These are phyloP conservation scores for Wolfiporia cocos DNA, from an alignment of 1,284 basidiomycete genomes.

Conservation along the genomic window DNA sequence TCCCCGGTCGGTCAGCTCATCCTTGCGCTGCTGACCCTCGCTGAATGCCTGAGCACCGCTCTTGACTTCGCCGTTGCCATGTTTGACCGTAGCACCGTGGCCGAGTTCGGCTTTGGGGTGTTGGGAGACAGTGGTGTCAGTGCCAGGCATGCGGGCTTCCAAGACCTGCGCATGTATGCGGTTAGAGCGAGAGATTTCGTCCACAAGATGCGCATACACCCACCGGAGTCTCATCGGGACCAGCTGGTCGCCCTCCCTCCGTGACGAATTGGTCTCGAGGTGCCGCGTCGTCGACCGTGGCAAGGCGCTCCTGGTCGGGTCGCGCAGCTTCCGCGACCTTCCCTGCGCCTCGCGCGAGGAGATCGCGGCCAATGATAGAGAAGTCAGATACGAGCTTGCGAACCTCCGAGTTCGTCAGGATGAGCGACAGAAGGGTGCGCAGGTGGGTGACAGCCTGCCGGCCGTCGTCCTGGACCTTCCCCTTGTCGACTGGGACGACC, in stretches of 20 bases:
- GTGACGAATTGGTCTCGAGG: slow-evolving; percentile 56
- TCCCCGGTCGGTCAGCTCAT: slow-evolving; percentile 14
- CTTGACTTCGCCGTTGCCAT: slow-evolving; percentile 31
- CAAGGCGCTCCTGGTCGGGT: slow-evolving; percentile 61
- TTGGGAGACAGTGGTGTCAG: slow-evolving; percentile 34
- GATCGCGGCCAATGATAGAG: slow-evolving; percentile 79
- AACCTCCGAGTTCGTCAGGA: slow-evolving; percentile 89
- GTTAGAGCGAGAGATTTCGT: not conserved
- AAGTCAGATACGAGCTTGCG: slow-evolving; percentile 87
- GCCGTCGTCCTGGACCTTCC: slow-evolving; percentile 54
- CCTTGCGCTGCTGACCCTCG: slow-evolving; percentile 14
- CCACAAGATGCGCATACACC: slow-evolving; percentile 7
- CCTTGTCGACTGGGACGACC: slow-evolving; percentile 44
- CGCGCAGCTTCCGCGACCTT: slow-evolving; percentile 71
- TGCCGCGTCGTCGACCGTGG: slow-evolving; percentile 64
- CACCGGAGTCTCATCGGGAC: slow-evolving; percentile 28
- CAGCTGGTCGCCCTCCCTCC: slow-evolving; percentile 39
- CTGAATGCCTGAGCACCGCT: slow-evolving; percentile 24
- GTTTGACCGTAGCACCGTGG: slow-evolving; percentile 19
- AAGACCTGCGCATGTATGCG: slow-evolving; percentile 34
- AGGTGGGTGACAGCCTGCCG: slow-evolving; percentile 72
- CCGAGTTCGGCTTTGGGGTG: slow-evolving; percentile 36
- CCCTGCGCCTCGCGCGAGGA: slow-evolving; percentile 73
- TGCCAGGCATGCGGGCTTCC: slow-evolving; percentile 44
- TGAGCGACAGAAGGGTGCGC: slow-evolving; percentile 77